Base-by-base conservation (phyloP, 352 stramenopile species). In the Thalassiosira mediterranea region DNA sequence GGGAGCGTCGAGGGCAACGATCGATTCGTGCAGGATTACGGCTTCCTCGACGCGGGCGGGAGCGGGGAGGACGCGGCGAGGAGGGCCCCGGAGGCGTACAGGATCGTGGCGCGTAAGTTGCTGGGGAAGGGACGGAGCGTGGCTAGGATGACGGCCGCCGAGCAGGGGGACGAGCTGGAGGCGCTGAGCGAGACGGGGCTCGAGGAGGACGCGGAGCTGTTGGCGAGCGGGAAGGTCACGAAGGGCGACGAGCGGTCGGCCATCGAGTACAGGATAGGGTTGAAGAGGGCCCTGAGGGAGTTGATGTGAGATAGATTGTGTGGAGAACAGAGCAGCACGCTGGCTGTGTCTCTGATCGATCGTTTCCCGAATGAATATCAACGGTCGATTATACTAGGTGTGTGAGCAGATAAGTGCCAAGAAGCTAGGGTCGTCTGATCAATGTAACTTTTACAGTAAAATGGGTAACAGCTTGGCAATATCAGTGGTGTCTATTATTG, bases 11-110 rank as follows among this genome's bases (percentile, higher is more conserved):
- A 79, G 26, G 79, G 87, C 0, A 91, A 90, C 63, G 85, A 91
- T 74, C 44, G 83, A 21, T 90, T 91, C 51, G 51, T 93, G 10
- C 85, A 91, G 57, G 87, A 93, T 68, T 93, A 93, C 76, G 85
- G 87, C 17, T 93, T 93, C 61, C 72, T 89, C 13, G 84, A 91
- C 66, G 40, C 32, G 11, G 60, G 62, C 3, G 67, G 71, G 0
- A 79, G 62, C 29, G 52, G 47, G 32, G 70, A 79, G 40, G 52
- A 61, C 42, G 46, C n/a, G 29, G 53, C 49, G 32, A 49, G 17
- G 15, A 19, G 57, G 1, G 65, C 76, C 1, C 46, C 47, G 17
- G 70, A 81, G 38, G 79, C 68, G 8, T 84, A 86, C 47, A 72
- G 63, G 46, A 78, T 91, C 17, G 75, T 87, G 15, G 81, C 81